Base-by-base conservation (phyloP, 2,329 filamentous ascomycete species). In the Clonostachys rosea region DNA sequence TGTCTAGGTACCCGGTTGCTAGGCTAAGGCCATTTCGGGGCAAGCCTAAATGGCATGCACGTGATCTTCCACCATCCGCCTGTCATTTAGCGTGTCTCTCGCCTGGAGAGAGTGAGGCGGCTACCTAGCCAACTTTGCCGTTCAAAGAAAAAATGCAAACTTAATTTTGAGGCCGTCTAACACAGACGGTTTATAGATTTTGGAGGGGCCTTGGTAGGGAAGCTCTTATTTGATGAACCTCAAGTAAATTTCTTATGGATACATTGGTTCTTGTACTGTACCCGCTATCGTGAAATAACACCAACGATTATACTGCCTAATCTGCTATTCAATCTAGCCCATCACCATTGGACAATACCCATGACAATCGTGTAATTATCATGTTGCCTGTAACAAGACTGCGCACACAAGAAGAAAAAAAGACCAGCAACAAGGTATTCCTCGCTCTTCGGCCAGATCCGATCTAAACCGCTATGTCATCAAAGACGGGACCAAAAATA, bases 41-140 rank as follows among this genome's bases (percentile, higher is more conserved):
- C 55, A 60, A 60, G 56, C 54, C 55, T 59, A 59, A 56, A 54
- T 54, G 52, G 34, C 2, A 2, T 16, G 47, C 65, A 68, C 65
- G 65, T 65, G 64, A 67, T 51, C 47, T 52, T 30, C 24, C 9
- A 30, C 24, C 24, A 30, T 10, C 24, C 24, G 24, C 24, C 24
- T 30, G 8, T 30, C 24, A 30, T 10, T 30, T 30, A 30, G 24
- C 24, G 37, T 40, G n/a, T 40, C 37, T 40, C 37, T 40, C 37
- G n/a, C 37, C 37, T n/a, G 8, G 24, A 30, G 24, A 30, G 9
- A 30, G 24, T 30, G 24, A 30, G 9, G 24, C 24, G 16, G 16
- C 16, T 16, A 30, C 3, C 24, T 30, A 30, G 24, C 24, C 24
- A 10, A 9, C 24, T 30, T 30, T 30, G 5, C 37, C n/a, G 6